Percentiles rank a stretch among this genome's conserved stretches.
These are phyloP conservation scores for Apophysomyces elegans DNA, from an alignment of 371 early-diverging fungal species.

Conservation along the genomic window DNA sequence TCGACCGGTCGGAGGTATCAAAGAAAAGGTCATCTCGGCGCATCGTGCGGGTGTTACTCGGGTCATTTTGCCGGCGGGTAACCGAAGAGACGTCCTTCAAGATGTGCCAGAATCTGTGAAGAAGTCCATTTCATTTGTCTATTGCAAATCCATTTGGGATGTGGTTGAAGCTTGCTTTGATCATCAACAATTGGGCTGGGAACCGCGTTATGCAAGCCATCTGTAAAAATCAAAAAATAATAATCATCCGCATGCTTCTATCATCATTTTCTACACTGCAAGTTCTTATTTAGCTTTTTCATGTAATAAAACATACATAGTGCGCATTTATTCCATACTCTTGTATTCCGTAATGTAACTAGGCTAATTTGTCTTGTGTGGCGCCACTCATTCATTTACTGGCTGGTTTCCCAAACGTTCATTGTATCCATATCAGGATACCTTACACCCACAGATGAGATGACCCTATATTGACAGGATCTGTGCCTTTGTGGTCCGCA, in stretches of 20 bases:
- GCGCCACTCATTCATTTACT: too few species aligned
- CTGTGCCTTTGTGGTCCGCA: too few species aligned
- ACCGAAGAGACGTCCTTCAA: slow-evolving; percentile 57
- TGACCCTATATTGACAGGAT: too few species aligned
- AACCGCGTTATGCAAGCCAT: slow-evolving; percentile 25
- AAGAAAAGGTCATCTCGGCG: slow-evolving; percentile 87
- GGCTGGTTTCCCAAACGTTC: too few species aligned
- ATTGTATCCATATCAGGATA: too few species aligned
- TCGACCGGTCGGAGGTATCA: slow-evolving; percentile 86
- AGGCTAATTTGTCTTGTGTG: too few species aligned
- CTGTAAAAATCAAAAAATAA: slow-evolving; percentile 23
- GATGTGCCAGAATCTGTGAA: slow-evolving; percentile 68
- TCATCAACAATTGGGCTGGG: slow-evolving; percentile 11
- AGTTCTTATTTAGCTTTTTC: not conserved
- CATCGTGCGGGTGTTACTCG: slow-evolving; percentile 74
- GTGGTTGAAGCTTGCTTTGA: slow-evolving; percentile 67
- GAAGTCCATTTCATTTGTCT: slow-evolving; percentile 68
- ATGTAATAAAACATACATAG: too few species aligned
- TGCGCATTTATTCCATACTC: too few species aligned
- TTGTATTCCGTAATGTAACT: too few species aligned
- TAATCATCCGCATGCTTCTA: not conserved
- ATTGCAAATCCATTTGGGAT: slow-evolving; percentile 68
- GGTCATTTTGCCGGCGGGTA: slow-evolving; percentile 58
- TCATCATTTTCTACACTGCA: not conserved
- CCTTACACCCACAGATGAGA: too few species aligned